Evolutionary conservation across 2,329 filamentous ascomycete genomes (phyloP), one percentile per base, ranked within the genome.

Genomic region (Westerdykella aurantiaca): DNA sequence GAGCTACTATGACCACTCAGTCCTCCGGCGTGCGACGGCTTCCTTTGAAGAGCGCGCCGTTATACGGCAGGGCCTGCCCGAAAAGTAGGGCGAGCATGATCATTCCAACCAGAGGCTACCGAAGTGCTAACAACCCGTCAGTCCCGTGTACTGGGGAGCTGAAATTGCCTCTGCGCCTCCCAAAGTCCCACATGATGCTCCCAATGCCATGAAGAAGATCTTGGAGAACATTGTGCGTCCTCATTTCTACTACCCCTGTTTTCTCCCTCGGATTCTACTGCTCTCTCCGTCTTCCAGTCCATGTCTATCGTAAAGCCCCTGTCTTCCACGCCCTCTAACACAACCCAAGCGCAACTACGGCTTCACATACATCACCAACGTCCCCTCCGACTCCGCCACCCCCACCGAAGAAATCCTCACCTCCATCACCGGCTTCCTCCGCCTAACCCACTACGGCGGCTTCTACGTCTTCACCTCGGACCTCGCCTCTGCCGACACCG

Each of bases 391-490:
- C 1, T 76, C 76, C 5, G 85, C 88, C 0, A 75, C 83, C 51
- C 77, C 82, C 5, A 96, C 90, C 0, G 69, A 91, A 66, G 64
- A 72, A n/a, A 74, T 96, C 1, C 73, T 97, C 2, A 78, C 87
- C 59, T 80, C 82, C 43, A 94, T 98, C 50, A 81, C 88, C 0
- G 33, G 33, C 33, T 91, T 91, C 51, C 90, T 97, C 56, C 81
- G 90, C 14, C 76, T 84, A 48, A 98, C 93, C 0, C 93, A 97
- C 64, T 98, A 97, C 66, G 91, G 81, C 49, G 82, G 78, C 22
- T 86, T 86, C 67, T 86, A 83, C 72, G 91, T 96, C 68, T 97
- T 97, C 66, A 86, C 87, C 1, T 85, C 90, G 5, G 86, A 96
- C 66, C 78, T 96, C 18, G 84, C 88, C 22, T 85, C 85, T 60